Base-by-base conservation (phyloP, 1,284 basidiomycete genomes). In the Trametes versicolor region DNA sequence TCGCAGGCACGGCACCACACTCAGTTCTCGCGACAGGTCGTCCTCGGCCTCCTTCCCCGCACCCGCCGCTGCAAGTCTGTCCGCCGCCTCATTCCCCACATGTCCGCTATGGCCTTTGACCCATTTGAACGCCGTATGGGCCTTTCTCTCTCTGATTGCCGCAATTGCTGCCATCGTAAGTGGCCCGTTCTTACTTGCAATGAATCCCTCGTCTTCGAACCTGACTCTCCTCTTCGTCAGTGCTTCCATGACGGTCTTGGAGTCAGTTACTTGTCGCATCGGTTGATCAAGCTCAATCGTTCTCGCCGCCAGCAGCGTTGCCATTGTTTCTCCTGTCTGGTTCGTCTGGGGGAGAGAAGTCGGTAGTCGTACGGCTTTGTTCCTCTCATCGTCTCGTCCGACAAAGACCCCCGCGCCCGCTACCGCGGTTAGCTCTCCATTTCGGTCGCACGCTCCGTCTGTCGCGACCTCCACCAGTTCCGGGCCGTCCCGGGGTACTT, bases 21-120 rank as follows among this genome's bases (percentile, higher is more conserved):
- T 6, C 0, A 50, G 10, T 0, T 25, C 15, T 4, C 8, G 4
- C 29, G 29, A 3, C 4, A 58, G 8, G 1, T 50, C 13, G 0
- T 52, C 57, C 2, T 8, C 10, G 0, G 4, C 10, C 10, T 2
- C 13, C n/a, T 70, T 72, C 17, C 17, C 9, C 0, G 71, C 70
- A 0, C 74, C 77, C 41, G 60, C 54, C 0, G 58, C 65, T 0
- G 75, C 78, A 0, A 73, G 62, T 0, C 10, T 1, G 51, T 77
- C 73, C 0, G 77, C 74, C 9, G 47, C 59, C 32, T 78, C 73
- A 21, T 78, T 75, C 7, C 72, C 68, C 9, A 15, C 43, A 21
- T 52, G 61, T 0, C 72, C 72, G 0, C 34, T 17, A 47, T 78
- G 77, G 0, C 75, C 74, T 65, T 78, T 77, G 0, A 77, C 73